phyloP scores from a whole-genome alignment of 2,329 filamentous ascomycete genomes.

The Ophiocordyceps australis region DNA sequence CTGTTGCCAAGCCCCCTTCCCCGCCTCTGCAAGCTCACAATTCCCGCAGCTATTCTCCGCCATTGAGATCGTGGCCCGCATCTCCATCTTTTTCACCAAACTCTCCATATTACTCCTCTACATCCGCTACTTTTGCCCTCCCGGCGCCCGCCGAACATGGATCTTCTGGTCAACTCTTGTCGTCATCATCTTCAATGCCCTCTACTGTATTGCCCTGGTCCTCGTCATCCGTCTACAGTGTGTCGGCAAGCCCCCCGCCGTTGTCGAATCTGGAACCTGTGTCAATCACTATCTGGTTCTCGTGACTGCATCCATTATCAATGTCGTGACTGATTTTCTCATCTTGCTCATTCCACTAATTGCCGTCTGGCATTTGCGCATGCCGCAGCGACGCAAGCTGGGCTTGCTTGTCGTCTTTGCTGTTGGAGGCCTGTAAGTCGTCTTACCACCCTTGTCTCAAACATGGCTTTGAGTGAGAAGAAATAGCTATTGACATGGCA shows the following conservation, averaged over 20 bases:
- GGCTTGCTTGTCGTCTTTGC: background rate
- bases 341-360: background rate
- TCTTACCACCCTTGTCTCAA: background rate
- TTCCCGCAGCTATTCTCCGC: background rate
- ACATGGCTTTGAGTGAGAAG: too few species aligned
- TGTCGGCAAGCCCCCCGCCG: background rate
- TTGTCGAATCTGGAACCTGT: background rate
- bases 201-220: constrained; percentile 1
- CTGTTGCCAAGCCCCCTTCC: too few species aligned
- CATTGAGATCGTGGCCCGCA: background rate
- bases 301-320: background rate
- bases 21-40: background rate
- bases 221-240: background rate
- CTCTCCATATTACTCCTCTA: background rate
- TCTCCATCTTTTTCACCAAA: constrained; percentile 1
- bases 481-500: background rate
- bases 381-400: background rate
- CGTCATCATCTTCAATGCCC: constrained; percentile 1
- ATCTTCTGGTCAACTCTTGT: background rate
- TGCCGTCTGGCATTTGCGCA: background rate
- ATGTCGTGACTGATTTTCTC: background rate
- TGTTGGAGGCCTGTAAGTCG: background rate
- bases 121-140: background rate
- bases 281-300: constrained; percentile 1
- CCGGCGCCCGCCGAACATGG: background rate